phyloP scores from a whole-genome alignment of 768 basidiomycete species.

The Pleurotus citrinopileatus region DNA sequence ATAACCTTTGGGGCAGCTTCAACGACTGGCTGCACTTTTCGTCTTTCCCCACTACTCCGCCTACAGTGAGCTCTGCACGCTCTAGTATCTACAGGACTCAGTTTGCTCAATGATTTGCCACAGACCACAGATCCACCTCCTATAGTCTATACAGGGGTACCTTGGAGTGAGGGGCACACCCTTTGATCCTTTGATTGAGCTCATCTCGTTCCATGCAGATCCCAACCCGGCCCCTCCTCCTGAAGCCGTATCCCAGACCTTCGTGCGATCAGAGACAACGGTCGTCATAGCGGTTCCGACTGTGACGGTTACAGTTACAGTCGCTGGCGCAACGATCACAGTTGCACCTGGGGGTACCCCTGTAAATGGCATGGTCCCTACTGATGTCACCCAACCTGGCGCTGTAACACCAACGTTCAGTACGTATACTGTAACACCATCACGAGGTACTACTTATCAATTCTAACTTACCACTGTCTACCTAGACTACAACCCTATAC shows the following conservation, averaged over 20 bases:
- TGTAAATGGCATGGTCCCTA: background rate
- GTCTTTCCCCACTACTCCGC: constrained; percentile 6
- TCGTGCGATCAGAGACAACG: background rate
- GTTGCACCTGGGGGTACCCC: constrained; percentile 7
- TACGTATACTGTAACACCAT: background rate
- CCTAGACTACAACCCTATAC: background rate
- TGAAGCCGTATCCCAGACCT: background rate
- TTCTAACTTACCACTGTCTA: background rate
- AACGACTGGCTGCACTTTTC: constrained; percentile 15
- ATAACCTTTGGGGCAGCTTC: constrained; percentile 4
- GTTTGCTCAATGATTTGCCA: background rate
- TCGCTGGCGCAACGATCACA: background rate
- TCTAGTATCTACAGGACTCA: background rate
- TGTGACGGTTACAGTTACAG: background rate
- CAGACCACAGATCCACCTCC: constrained; percentile 4
- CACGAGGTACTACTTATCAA: background rate
- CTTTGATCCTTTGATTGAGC: too few species aligned
- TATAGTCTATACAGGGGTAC: background rate
- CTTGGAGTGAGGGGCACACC: constrained; percentile 15
- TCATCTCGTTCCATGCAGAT: background rate
- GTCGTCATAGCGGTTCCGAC: constrained; percentile 3
- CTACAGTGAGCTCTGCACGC: background rate
- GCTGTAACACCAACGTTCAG: constrained; percentile 4
- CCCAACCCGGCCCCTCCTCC: constrained; percentile 1
- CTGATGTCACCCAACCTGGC: constrained; percentile 2